A percentile compares a stretch with the other conserved stretches of the same genome.
These are phyloP conservation scores for Aspergillus cejpii DNA, from an alignment of 2,329 filamentous ascomycete genomes.

Conservation along the genomic window DNA sequence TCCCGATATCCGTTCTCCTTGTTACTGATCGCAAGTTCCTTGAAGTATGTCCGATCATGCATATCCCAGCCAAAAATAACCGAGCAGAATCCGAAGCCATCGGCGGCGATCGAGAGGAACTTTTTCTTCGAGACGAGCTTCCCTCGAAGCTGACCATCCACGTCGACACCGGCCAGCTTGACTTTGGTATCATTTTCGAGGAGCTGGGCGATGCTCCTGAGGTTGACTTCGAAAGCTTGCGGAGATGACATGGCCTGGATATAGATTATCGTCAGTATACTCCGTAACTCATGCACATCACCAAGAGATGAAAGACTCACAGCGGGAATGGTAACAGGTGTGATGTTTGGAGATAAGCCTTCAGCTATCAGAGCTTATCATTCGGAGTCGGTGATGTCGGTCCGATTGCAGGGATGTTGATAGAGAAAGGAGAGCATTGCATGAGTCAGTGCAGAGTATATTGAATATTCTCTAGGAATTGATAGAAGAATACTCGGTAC, in stretches of 20 bases:
- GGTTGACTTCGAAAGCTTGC: constrained; percentile 40
- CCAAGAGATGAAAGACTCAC: background rate
- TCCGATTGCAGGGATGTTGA: background rate
- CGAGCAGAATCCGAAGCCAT: constrained; percentile 88
- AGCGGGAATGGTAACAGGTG: background rate
- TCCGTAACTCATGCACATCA: no score
- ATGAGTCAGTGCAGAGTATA: background rate
- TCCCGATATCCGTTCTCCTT: constrained; percentile 86
- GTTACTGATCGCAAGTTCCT: constrained; percentile 80
- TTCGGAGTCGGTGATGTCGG: background rate
- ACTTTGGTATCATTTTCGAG: constrained; percentile 68
- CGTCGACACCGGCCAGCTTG: constrained; percentile 81
- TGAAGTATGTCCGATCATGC: constrained; percentile 86
- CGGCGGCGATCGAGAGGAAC: constrained; percentile 72
- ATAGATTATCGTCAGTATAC: background rate
- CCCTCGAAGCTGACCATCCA: constrained; percentile 78
- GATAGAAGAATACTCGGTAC: no score
- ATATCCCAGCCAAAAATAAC: constrained; percentile 97
- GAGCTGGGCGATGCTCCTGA: constrained; percentile 58
- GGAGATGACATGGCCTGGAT: constrained; percentile 4
- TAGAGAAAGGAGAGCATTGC: background rate
- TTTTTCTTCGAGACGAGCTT: constrained; percentile 92
- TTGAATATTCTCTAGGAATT: no score
- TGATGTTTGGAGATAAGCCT: background rate
- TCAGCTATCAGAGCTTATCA: background rate